Conservation (phyloP, 108 stramenopile genomes). For the Fragilaria crotonensis region DNA sequence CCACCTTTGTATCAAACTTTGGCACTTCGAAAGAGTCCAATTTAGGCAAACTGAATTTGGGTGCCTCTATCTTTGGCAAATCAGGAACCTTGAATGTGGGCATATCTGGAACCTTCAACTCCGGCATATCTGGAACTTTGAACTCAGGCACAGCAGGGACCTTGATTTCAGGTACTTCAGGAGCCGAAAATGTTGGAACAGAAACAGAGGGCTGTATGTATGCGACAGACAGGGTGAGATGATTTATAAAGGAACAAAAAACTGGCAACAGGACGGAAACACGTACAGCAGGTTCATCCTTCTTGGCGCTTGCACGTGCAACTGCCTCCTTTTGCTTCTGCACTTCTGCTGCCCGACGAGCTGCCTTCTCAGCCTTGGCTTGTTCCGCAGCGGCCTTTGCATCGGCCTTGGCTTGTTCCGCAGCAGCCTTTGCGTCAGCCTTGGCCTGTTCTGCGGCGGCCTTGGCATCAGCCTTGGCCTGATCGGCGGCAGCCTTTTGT, state of each 20-base stretch:
- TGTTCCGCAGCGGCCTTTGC: conserved; percentile 35
- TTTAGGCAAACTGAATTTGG: conserved; percentile 23
- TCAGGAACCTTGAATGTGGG: conserved; percentile 24
- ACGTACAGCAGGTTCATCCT: conserved; percentile 16
- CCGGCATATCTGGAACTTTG: conserved; percentile 20
- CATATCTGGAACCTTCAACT: conserved; percentile 26
- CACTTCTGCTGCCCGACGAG: conserved; percentile 35
- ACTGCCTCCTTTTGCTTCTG: conserved; percentile 37
- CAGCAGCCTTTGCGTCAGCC: conserved; percentile 26
- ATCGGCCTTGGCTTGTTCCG: conserved; percentile 30
- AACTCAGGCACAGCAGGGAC: conserved; percentile 33
- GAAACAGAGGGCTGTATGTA: not conserved
- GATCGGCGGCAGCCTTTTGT: conserved; percentile 39
- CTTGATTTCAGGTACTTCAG: not conserved
- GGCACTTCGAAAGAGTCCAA: too few species aligned
- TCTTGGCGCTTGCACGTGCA: conserved; percentile 29
- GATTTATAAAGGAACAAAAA: conserved; percentile 2
- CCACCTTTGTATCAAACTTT: conserved; percentile 23
- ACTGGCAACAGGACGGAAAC: conserved; percentile 7
- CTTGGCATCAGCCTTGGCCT: too few species aligned
- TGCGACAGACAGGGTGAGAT: not conserved
- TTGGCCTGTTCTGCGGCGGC: conserved; percentile 16
- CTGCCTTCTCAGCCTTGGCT: conserved; percentile 37
- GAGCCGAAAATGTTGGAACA: not conserved
- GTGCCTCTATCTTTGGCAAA: too few species aligned